Conservation (phyloP, 805 yeast genomes). For the Lachancea waltii region DNA sequence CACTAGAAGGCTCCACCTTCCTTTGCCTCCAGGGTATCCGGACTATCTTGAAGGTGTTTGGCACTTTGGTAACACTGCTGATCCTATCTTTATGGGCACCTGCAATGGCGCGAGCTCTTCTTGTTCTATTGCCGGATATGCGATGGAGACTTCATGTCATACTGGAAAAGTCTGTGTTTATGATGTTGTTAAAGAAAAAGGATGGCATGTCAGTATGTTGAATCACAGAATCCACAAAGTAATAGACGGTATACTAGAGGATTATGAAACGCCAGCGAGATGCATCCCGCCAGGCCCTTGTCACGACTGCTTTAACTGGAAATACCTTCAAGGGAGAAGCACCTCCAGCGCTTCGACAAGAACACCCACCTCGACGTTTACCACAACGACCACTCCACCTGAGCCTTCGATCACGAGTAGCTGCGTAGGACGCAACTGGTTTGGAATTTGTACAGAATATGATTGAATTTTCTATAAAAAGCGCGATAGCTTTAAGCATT, state of each 20-base stretch:
- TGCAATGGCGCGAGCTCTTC: conserved; percentile 90
- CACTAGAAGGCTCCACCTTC: conserved; percentile 76
- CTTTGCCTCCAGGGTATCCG: conserved; percentile 88
- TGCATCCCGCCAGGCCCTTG: conserved; percentile 79
- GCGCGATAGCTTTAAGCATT: too few relatives aligned
- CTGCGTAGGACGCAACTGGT: conserved; percentile 32
- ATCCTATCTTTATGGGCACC: conserved; percentile 93
- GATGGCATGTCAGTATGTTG: conserved; percentile 83
- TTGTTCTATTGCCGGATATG: conserved; percentile 90
- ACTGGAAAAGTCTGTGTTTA: conserved; percentile 82
- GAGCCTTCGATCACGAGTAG: conserved; percentile 20
- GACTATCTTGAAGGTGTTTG: conserved; percentile 72
- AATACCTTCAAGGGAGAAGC: conserved; percentile 46
- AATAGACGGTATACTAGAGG: conserved; percentile 67
- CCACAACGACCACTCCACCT: conserved; percentile 17
- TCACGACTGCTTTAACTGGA: conserved; percentile 87
- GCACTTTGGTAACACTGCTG: conserved; percentile 97
- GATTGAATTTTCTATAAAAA: conserved; percentile 8
- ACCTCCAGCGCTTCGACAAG: conserved; percentile 18
- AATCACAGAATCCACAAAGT: conserved; percentile 90
- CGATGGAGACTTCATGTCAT: conserved; percentile 95
- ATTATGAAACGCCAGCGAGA: conserved; percentile 68
- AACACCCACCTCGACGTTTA: conserved; percentile 11
- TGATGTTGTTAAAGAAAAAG: conserved; percentile 81
- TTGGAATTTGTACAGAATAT: conserved; percentile 32